Evolutionary conservation across 225 moss, liverwort and hornwort species (phyloP).

Genomic region (Climacium dendroides): DNA sequence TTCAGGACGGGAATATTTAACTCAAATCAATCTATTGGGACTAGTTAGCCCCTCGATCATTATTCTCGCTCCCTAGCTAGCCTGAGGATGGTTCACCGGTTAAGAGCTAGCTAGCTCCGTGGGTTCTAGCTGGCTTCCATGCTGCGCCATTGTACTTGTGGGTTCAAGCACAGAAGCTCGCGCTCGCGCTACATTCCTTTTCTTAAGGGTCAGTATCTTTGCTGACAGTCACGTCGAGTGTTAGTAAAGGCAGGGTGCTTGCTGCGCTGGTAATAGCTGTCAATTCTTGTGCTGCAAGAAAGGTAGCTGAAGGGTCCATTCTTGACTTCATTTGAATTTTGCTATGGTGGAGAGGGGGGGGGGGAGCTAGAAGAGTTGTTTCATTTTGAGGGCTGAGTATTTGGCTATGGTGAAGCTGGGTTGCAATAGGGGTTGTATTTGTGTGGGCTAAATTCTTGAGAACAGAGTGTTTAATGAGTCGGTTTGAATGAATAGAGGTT

Average conservation of each 20-base stretch:
- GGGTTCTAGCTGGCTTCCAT: neutral
- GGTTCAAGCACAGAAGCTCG: neutral
- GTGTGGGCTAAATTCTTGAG: neutral
- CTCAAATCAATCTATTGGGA: neutral
- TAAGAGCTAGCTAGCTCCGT: neutral
- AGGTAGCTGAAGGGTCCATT: neutral
- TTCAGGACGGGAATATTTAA: neutral
- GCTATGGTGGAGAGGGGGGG: neutral
- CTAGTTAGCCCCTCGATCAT: neutral
- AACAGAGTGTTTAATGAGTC: neutral
- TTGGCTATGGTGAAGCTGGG: neutral
- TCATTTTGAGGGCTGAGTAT: neutral
- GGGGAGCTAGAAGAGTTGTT: neutral
- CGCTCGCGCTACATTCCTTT: neutral
- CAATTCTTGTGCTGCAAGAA: neutral
- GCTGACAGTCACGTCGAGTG: neutral
- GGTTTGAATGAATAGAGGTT: neutral
- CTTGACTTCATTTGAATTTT: neutral
- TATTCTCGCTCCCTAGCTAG: neutral
- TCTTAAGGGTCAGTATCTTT: neutral
- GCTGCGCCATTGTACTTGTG: neutral
- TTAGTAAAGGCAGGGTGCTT: neutral
- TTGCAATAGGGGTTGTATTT: neutral
- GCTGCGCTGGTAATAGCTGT: neutral
- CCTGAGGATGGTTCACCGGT: neutral